phyloP scores from a whole-genome alignment of 495 filamentous ascomycete species.

The Poronia punctata region DNA sequence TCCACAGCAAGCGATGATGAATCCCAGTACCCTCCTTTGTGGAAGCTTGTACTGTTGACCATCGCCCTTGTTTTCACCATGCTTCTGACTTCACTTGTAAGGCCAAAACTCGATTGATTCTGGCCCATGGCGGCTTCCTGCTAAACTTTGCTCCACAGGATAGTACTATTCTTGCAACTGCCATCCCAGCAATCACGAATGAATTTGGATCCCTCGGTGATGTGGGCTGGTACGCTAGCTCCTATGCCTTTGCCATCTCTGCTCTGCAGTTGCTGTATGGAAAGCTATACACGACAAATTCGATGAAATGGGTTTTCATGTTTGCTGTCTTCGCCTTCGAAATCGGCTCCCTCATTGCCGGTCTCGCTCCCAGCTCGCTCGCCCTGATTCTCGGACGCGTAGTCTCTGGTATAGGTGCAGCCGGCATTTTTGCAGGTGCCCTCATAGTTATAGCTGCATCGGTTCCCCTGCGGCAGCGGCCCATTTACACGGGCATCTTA shows the following conservation, averaged over 20 bases:
- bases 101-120: conserved; percentile 8
- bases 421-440: conserved; percentile 20
- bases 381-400: conserved; percentile 44
- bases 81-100: conserved; percentile 39
- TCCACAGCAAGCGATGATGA: background rate
- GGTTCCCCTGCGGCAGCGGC: conserved; percentile 56
- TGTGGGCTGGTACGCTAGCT: conserved; percentile 36
- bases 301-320: conserved; percentile 30
- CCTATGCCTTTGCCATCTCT: conserved; percentile 39
- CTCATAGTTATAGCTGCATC: background rate
- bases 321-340: conserved; percentile 25
- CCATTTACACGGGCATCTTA: conserved; percentile 57
- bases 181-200: conserved; percentile 75
- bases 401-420: conserved; percentile 37
- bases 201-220: conserved; percentile 67
- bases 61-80: conserved; percentile 13
- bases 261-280: conserved; percentile 7
- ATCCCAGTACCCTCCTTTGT: conserved; percentile 11
- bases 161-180: conserved; percentile 57
- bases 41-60: conserved; percentile 13
- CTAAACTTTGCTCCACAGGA: too few relatives aligned
- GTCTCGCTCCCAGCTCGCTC: conserved; percentile 33
- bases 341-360: conserved; percentile 39
- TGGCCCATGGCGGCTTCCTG: too few relatives aligned
- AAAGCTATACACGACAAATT: conserved; percentile 28